These are phyloP conservation scores for Lactifluus pinguis DNA, from an alignment of 768 basidiomycete species.

Conservation along the genomic window DNA sequence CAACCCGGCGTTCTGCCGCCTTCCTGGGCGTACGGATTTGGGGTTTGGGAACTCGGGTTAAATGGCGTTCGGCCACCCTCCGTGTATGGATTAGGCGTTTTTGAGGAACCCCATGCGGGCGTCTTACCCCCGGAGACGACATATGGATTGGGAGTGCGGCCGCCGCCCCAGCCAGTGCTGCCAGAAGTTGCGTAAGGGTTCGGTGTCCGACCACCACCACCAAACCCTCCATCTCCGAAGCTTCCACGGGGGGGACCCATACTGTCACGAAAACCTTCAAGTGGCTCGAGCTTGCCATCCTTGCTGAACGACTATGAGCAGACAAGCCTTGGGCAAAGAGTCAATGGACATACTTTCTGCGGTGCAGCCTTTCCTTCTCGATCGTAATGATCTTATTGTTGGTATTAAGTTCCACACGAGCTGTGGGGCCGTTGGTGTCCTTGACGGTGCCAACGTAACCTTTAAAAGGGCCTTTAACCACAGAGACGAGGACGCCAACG, in stretches of 20 bases:
- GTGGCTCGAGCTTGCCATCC: constrained; percentile 44
- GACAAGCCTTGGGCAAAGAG: neutral
- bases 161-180: constrained; percentile 21
- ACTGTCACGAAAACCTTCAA: constrained; percentile 31
- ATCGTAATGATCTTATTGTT: constrained; percentile 86
- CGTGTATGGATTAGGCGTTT: constrained; percentile 64
- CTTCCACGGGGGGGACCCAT: constrained; percentile 31
- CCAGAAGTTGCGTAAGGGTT: constrained; percentile 16
- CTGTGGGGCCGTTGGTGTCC: constrained; percentile 82
- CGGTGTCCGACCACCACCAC: constrained; percentile 10
- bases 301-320: constrained; percentile 32
- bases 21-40: constrained; percentile 53
- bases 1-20: constrained; percentile 46
- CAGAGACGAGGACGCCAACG: constrained; percentile 68
- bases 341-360: constrained; percentile 50
- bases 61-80: constrained; percentile 62
- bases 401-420: constrained; percentile 84
- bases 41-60: constrained; percentile 56
- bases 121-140: constrained; percentile 24
- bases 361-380: constrained; percentile 67
- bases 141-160: constrained; percentile 32
- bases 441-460: constrained; percentile 89
- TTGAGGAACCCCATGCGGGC: constrained; percentile 24
- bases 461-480: constrained; percentile 85
- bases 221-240: constrained; percentile 18